Base-by-base conservation (phyloP, 2,329 filamentous ascomycete genomes). In the Neoascochyta sp. region DNA sequence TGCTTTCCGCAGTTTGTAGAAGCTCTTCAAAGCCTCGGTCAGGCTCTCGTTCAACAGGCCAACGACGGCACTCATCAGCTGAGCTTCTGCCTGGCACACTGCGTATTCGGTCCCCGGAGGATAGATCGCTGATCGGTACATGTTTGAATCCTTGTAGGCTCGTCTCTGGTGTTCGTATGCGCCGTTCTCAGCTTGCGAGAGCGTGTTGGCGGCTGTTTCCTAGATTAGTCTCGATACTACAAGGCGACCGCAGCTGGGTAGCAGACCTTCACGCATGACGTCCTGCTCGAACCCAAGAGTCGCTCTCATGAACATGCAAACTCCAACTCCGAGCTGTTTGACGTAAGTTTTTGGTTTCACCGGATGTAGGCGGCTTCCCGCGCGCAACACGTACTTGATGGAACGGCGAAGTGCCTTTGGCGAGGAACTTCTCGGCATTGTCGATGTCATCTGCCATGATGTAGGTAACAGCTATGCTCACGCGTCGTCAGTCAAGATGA, bases 401-500 rank as follows among this genome's bases (percentile, higher is more conserved):
- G 57, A 93, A 96, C n/a, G 86, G 78, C 5, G 89, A 95, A 46
- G 76, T 74, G 24, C 84, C 81, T 45, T 81, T 75, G 28, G 75
- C 74, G 19, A 95, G 71, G 22, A 79, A 78, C 38, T 71, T 71
- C 65, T 93, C 86, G 5, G 92, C 92, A 21, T 78, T 80, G 19
- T 87, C 84, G 38, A 96, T 82, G 64, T 96, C 87, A 64, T 95
- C 88, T 56, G 92, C 83, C 73, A 95, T 83, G 48, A 95, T 86
- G 34, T 85, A 68, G 7, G 75, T 73, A 4, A 82, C 78, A 21
- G 84, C 83, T 60, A 55, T 60, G 34, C 30, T 50, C 42, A 42
- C 37, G 39, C 51, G 40, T 29, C 33, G 47, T 54, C 35, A 60
- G 54, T 47, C 43, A 19, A n/a, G 20, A 23, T n/a, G n/a, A n/a